phyloP scores from a whole-genome alignment of 345 rosid genomes.

The Moringa oleifera region DNA sequence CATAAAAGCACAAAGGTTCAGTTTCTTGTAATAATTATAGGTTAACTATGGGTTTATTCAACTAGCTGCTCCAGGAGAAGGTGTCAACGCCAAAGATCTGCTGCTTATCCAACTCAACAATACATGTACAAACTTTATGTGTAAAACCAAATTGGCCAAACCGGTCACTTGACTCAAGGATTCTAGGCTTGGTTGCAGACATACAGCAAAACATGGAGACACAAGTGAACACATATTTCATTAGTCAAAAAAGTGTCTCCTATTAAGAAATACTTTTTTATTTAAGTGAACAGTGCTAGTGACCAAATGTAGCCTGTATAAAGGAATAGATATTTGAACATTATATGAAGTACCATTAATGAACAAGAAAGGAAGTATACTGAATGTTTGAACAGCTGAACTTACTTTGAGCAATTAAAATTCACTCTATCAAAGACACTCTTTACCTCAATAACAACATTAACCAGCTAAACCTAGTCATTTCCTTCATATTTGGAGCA shows the following conservation, averaged over 20 bases:
- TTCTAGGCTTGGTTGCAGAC: too few species aligned
- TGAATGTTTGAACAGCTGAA: not conserved
- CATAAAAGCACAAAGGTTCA: conserved; percentile 12
- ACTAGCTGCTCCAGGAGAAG: not conserved
- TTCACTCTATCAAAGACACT: too few species aligned
- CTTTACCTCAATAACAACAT: too few species aligned
- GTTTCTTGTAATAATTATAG: not conserved
- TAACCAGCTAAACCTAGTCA: too few species aligned
- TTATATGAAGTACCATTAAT: not conserved
- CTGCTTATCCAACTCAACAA: not conserved
- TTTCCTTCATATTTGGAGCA: not conserved
- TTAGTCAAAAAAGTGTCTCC: not conserved
- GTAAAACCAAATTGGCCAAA: too few species aligned
- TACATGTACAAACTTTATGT: not conserved
- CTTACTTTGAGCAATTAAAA: too few species aligned
- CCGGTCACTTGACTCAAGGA: not conserved
- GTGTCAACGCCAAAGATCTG: not conserved
- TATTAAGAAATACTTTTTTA: too few species aligned
- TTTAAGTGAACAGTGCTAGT: not conserved
- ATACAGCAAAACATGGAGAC: too few species aligned
- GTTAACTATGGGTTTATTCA: not conserved
- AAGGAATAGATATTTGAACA: not conserved
- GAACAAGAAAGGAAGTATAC: not conserved
- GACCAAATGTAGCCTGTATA: not conserved
- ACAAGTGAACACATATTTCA: not conserved